Evolutionary conservation across 2,329 filamentous ascomycete genomes (phyloP).

Genomic region (Neopestalotiopsis sp.): DNA sequence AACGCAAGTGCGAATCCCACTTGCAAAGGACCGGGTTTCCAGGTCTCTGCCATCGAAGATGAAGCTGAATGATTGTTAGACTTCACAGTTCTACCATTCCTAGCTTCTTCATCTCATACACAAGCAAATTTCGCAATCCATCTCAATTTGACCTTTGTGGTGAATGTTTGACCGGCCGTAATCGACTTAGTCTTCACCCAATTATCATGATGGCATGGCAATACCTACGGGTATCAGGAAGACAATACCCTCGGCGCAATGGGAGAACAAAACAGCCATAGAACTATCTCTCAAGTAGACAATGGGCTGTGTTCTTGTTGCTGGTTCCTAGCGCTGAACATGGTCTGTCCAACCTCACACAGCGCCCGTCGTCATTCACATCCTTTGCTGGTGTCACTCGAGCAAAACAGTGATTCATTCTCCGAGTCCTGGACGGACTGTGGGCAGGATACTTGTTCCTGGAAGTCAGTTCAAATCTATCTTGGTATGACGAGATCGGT

Average conservation of each 20-base stretch:
- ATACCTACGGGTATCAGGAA: too few relatives aligned
- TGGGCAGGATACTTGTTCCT: neutral
- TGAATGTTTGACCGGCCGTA: too few relatives aligned
- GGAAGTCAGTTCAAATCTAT: neutral
- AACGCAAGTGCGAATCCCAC: too few relatives aligned
- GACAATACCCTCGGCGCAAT: neutral
- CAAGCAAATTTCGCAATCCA: too few relatives aligned
- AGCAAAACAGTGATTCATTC: conserved; percentile 5
- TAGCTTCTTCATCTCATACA: too few relatives aligned
- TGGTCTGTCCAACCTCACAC: conserved; percentile 40
- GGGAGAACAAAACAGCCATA: neutral
- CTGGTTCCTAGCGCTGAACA: conserved; percentile 20
- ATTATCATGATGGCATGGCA: neutral
- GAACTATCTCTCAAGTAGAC: neutral
- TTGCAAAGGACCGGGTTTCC: too few relatives aligned
- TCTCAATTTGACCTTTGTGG: too few relatives aligned
- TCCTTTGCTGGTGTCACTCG: neutral
- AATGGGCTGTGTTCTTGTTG: neutral
- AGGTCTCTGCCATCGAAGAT: too few relatives aligned
- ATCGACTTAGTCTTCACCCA: too few relatives aligned
- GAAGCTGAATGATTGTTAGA: too few relatives aligned
- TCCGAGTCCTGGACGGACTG: neutral
- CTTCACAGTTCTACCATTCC: too few relatives aligned
- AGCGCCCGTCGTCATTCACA: conserved; percentile 41
- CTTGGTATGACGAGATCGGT: neutral